Conservation (phyloP, 2,329 filamentous ascomycete genomes). For the Aspergillus uvarum region DNA sequence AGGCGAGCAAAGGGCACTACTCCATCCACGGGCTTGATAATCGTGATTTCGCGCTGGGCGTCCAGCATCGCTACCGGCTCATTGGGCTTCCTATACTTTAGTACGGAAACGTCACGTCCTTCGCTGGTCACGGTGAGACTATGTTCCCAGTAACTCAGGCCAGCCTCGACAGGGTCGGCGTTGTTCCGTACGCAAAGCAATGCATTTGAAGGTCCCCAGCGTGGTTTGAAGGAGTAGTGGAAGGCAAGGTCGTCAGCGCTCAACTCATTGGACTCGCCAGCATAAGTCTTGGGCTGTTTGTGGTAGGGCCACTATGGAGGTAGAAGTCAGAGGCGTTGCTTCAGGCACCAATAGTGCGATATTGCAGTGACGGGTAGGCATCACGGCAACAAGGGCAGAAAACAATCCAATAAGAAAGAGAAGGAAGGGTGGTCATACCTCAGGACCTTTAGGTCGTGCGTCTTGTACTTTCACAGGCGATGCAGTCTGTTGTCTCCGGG, state of each 20-base stretch:
- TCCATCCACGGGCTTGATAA: conserved; percentile 54
- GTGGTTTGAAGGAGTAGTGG: conserved; percentile 72
- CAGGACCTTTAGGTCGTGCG: conserved; percentile 66
- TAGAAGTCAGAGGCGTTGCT: conserved; percentile 16
- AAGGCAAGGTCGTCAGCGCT: conserved; percentile 64
- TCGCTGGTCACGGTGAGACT: conserved; percentile 49
- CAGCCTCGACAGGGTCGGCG: conserved; percentile 21
- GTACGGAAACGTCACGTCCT: conserved; percentile 32
- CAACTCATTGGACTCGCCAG: conserved; percentile 62
- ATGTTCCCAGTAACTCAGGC: conserved; percentile 49
- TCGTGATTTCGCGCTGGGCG: conserved; percentile 35
- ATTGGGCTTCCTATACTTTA: conserved; percentile 25
- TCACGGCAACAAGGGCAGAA: neutral
- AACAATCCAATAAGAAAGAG: conserved; percentile 16
- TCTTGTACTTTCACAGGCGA: conserved; percentile 56
- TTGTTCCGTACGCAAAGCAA: conserved; percentile 63
- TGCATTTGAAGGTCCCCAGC: conserved; percentile 73
- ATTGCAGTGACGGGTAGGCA: neutral
- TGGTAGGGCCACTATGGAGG: conserved; percentile 77
- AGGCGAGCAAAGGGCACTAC: conserved; percentile 56
- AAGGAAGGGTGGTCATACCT: conserved; percentile 73
- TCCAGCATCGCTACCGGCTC: conserved; percentile 34
- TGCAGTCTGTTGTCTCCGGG: conserved; percentile 45
- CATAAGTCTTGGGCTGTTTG: conserved; percentile 69
- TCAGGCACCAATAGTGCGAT: neutral